Base-by-base conservation (phyloP, 768 basidiomycete species). In the Sutorius australiensis region DNA sequence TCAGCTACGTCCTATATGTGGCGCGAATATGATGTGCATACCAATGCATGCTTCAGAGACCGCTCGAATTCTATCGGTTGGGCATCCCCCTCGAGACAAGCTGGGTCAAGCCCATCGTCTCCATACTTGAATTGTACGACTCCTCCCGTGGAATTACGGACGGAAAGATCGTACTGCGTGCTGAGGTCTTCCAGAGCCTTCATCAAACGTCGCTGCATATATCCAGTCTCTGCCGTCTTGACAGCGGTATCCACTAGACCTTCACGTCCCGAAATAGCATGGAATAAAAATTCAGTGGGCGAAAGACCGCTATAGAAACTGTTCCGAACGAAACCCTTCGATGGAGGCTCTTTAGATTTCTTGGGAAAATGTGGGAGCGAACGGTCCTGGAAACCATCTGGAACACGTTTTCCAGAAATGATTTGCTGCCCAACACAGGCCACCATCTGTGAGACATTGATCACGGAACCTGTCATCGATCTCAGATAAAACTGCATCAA, bases 371-470 rank as follows among this genome's bases (percentile, higher is more conserved):
- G 97, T 1, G 97, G 97, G n/a, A 99, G 78, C 1, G 97, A 95
- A 33, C 97, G 89, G 71, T 99, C 97, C 72, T 98, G 95, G 76
- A 99, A 99, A 30, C 95, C 97, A 77, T 98, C 88, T 0, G 94
- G 95, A 6, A 99, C 94, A 81, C 97, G 97, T 73, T 92, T 88
- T 7, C 97, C 97, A 17, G 93, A 84, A 57, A 99, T 98, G 70
- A 98, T 98, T 68, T 99, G 97, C 66, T 99, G 97, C 6, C 97
- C 97, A 61, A 99, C 97, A 82, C 95, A 98, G 65, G 95, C 97
- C 48, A 98, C 95, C 97, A 99, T 99, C 74, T 99, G 97, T 21
- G 93, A 95, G 50, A 99, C 97, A 72, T 99, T 99, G 73, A 99
- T 95, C 57, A 93, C 91, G 64, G 97, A 98, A 69, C 97, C 95